phyloP scores from a whole-genome alignment of 1,284 basidiomycete genomes.

The Ceratorhiza oryzae-sativae region DNA sequence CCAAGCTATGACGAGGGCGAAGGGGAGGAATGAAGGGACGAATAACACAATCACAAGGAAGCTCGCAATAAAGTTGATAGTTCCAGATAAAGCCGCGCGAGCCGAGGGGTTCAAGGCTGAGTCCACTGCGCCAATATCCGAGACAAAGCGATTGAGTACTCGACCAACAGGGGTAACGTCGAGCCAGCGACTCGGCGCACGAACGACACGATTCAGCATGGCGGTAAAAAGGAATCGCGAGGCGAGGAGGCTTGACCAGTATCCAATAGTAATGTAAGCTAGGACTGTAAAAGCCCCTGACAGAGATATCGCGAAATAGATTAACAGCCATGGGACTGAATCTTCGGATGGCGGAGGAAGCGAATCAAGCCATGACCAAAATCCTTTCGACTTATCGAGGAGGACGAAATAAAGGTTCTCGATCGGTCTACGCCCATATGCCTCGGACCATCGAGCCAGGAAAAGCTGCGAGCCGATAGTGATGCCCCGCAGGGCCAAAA shows the following conservation, averaged over 20 bases:
- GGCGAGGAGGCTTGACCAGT: conserved; percentile 70
- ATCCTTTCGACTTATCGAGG: conserved; percentile 47
- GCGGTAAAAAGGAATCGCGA: conserved; percentile 64
- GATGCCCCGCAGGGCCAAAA: conserved; percentile 61
- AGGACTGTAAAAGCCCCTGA: conserved; percentile 62
- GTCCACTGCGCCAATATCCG: conserved; percentile 80
- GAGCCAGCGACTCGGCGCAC: conserved; percentile 71
- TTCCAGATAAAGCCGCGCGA: conserved; percentile 61
- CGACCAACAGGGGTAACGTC: conserved; percentile 73
- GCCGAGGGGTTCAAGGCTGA: conserved; percentile 65
- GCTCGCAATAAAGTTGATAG: conserved; percentile 69
- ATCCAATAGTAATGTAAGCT: conserved; percentile 66
- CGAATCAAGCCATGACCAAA: conserved; percentile 53
- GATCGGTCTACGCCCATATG: conserved; percentile 54
- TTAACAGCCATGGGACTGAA: conserved; percentile 69
- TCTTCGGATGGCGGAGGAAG: conserved; percentile 65
- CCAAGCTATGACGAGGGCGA: conserved; percentile 70
- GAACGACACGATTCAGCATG: conserved; percentile 62
- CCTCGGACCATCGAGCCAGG: conserved; percentile 70
- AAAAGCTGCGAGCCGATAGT: conserved; percentile 64
- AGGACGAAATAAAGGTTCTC: conserved; percentile 46
- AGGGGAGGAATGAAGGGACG: conserved; percentile 72
- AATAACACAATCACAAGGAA: conserved; percentile 69
- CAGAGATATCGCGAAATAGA: conserved; percentile 68
- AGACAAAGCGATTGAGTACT: conserved; percentile 80